Evolutionary conservation across 202 grass and related monocot species (phyloP).

Genomic region (Dendrocalamus latiflorus): DNA sequence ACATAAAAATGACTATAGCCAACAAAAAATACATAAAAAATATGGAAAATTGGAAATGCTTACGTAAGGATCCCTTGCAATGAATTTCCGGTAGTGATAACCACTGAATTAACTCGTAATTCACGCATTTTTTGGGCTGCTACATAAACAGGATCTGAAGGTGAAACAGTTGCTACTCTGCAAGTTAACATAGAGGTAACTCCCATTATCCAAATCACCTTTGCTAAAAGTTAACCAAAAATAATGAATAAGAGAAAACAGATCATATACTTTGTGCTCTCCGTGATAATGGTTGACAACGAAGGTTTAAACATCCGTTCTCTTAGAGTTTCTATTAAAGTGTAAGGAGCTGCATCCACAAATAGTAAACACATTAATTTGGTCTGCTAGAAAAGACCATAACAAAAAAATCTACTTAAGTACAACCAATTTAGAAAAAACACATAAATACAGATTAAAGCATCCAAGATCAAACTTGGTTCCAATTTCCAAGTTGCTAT

Average conservation of each 20-base stretch:
- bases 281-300: constrained; percentile 72
- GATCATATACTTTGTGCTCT: constrained; percentile 67
- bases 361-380: constrained; percentile 14
- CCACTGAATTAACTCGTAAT: constrained; percentile 67
- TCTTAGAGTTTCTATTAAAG: constrained; percentile 73
- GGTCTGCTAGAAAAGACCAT: neutral
- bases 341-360: constrained; percentile 58
- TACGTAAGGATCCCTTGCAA: constrained; percentile 94
- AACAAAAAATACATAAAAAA: neutral
- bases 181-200: constrained; percentile 30
- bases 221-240: neutral
- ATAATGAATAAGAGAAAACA: constrained; percentile 16
- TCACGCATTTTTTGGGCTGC: constrained; percentile 80
- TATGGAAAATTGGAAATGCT: constrained; percentile 19
- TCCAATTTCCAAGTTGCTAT: neutral
- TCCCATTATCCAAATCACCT: neutral
- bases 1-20: neutral
- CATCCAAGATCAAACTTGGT: neutral
- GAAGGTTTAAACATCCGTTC: constrained; percentile 90
- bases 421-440: neutral
- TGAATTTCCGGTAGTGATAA: constrained; percentile 63
- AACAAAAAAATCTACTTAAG: neutral
- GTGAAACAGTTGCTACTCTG: constrained; percentile 76
- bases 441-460: neutral
- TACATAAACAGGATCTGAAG: constrained; percentile 86